phyloP scores from a whole-genome alignment of 2,329 filamentous ascomycete genomes.

The Pyricularia sp. region DNA sequence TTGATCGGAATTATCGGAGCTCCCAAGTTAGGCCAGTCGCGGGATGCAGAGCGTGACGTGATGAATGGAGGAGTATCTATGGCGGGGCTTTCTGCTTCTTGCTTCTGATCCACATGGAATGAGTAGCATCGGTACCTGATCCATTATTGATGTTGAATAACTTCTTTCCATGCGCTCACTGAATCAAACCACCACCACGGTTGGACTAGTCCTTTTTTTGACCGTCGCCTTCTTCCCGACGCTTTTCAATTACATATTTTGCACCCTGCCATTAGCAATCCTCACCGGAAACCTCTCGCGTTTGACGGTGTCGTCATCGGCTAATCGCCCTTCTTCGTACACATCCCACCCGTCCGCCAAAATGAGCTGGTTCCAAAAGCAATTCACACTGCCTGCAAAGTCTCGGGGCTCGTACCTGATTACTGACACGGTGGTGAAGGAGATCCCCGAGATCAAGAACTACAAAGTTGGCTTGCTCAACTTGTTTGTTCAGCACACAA shows the following conservation, averaged over 20 bases:
- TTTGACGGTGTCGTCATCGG: constrained; percentile 7
- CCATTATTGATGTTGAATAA: not conserved
- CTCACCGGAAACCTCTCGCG: constrained; percentile 14
- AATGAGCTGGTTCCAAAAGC: constrained; percentile 79
- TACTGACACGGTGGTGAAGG: constrained; percentile 61
- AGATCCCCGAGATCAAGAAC: constrained; percentile 68
- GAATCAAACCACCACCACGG: constrained; percentile 21
- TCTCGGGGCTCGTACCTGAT: constrained; percentile 83
- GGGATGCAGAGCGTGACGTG: not conserved
- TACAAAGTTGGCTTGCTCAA: constrained; percentile 85
- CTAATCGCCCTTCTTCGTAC: constrained; percentile 6
- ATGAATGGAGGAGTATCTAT: not conserved
- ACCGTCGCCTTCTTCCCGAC: constrained; percentile 42
- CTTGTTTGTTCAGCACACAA: constrained; percentile 93
- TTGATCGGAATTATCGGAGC: not conserved
- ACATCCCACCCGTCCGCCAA: constrained; percentile 24
- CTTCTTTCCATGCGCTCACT: constrained; percentile 27
- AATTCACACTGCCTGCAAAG: constrained; percentile 67
- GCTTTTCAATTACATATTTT: constrained; percentile 39
- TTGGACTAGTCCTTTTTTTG: constrained; percentile 37
- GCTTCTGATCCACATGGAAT: not conserved
- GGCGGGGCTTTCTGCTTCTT: not conserved
- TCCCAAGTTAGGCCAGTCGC: not conserved
- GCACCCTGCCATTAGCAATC: constrained; percentile 35
- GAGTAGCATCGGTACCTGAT: not conserved